Conservation (phyloP, 148 eudicot genomes). For the Mesembryanthemum crystallinum region DNA sequence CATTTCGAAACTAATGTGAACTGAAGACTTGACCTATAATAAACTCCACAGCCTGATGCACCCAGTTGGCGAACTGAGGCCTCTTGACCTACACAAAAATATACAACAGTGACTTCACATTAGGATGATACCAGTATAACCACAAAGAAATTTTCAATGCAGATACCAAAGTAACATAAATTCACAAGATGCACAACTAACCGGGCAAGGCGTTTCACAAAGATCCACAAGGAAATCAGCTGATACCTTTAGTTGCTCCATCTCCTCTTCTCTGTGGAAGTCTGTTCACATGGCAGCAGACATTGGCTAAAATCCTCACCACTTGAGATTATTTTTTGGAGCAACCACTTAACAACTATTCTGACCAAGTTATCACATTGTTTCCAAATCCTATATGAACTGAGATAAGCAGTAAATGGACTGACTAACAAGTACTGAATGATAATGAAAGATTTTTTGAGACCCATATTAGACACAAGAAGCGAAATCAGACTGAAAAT, state of each 20-base stretch:
- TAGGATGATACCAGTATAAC: neutral
- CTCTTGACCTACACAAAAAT: slow-evolving; percentile 46
- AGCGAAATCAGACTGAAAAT: neutral
- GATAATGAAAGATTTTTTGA: neutral
- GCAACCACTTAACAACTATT: neutral
- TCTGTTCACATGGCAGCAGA: slow-evolving; percentile 39
- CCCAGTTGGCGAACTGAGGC: slow-evolving; percentile 54
- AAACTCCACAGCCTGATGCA: slow-evolving; percentile 89
- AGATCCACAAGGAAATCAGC: slow-evolving; percentile 90
- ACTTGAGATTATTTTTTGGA: no score
- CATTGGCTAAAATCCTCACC: neutral
- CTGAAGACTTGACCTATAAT: slow-evolving; percentile 48
- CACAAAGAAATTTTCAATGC: neutral
- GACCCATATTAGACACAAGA: neutral
- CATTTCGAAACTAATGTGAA: neutral
- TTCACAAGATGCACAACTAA: slow-evolving; percentile 29
- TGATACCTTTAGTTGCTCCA: slow-evolving; percentile 68
- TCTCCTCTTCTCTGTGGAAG: slow-evolving; percentile 48
- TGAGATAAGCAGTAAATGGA: neutral
- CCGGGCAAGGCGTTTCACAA: slow-evolving; percentile 51
- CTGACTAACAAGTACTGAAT: no score
- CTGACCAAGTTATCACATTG: neutral
- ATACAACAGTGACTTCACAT: neutral
- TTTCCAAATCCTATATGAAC: neutral
- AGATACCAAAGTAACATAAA: slow-evolving; percentile 4